Evolutionary conservation across 2,329 filamentous ascomycete genomes (phyloP).

Genomic region (Fusarium poae): DNA sequence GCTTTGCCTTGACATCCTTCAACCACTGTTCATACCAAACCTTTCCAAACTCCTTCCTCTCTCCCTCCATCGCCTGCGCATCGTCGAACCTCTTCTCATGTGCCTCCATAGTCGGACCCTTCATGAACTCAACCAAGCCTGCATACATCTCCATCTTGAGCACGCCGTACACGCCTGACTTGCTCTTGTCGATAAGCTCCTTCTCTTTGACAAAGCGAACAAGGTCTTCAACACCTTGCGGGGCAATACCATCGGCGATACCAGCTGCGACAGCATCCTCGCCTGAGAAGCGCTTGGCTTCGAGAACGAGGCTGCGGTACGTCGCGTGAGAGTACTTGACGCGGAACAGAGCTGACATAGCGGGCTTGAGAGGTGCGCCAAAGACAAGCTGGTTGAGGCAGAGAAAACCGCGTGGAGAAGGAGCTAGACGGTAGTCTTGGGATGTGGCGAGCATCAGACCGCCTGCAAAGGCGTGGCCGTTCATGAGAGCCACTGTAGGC

Average conservation of each 20-base stretch:
- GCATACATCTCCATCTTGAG: constrained; percentile 83
- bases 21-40: constrained; percentile 65
- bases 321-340: constrained; percentile 71
- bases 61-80: constrained; percentile 56
- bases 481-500: constrained; percentile 83
- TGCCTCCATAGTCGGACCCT: constrained; percentile 62
- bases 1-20: constrained; percentile 56
- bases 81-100: constrained; percentile 64
- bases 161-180: constrained; percentile 75
- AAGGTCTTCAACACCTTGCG: constrained; percentile 71
- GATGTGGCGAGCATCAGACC: constrained; percentile 86
- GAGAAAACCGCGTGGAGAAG: constrained; percentile 75
- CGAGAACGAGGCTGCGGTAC: constrained; percentile 77
- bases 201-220: constrained; percentile 70
- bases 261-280: constrained; percentile 73
- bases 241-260: constrained; percentile 75
- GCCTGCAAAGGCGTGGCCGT: constrained; percentile 84
- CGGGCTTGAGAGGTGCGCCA: constrained; percentile 78
- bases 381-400: constrained; percentile 88
- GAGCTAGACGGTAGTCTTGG: constrained; percentile 86
- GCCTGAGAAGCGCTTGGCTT: constrained; percentile 76
- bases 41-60: constrained; percentile 59
- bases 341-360: constrained; percentile 82
- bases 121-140: constrained; percentile 71
- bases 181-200: constrained; percentile 71